Conservation (phyloP, 2,329 filamentous ascomycete genomes). For the Talaromyces sp. region DNA sequence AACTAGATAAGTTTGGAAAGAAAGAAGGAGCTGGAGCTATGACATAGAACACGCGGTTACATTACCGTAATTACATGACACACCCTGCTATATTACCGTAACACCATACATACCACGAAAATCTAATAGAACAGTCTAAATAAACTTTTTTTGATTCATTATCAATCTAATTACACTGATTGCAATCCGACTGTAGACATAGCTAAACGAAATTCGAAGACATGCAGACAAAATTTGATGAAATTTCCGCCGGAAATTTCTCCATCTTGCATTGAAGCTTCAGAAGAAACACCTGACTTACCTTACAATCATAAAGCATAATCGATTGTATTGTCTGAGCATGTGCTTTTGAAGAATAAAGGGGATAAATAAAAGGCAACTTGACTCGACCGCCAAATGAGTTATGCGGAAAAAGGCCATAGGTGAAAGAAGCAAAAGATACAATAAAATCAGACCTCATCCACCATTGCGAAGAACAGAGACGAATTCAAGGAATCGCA, state of each 20-base stretch:
- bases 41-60: background rate
- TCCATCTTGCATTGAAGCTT: background rate
- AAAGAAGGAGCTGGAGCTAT: background rate
- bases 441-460: background rate
- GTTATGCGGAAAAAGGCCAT: background rate
- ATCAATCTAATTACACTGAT: background rate
- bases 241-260: background rate
- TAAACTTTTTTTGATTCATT: background rate
- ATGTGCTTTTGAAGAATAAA: conserved; percentile 1
- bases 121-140: background rate
- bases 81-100: background rate
- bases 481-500: background rate
- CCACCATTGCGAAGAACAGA: background rate
- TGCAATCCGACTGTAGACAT: background rate
- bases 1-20: background rate
- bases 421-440: background rate
- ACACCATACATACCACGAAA: background rate
- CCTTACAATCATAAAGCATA: background rate
- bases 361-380: background rate
- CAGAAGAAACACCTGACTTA: background rate
- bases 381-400: background rate
- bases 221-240: background rate
- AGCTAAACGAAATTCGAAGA: background rate
- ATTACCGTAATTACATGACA: background rate
- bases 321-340: background rate